Evolutionary conservation across 129 eudicot genomes (phyloP).

Genomic region (Artemisia argyi): DNA sequence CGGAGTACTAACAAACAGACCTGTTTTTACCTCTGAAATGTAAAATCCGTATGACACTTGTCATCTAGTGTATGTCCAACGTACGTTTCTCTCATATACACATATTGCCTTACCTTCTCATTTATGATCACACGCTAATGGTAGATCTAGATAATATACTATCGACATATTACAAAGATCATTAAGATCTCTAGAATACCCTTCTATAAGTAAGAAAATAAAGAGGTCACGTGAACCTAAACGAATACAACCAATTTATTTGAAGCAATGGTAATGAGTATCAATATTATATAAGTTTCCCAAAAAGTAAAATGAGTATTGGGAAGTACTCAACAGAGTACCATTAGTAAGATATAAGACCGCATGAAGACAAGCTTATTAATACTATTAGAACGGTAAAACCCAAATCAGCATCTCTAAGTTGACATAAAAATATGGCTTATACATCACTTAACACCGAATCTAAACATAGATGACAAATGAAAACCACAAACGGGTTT

Average conservation of each 20-base stretch:
- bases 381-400: background rate
- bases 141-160: no score
- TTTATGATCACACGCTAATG: no score
- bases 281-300: no score
- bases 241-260: background rate
- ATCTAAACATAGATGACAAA: slow-evolving; percentile 8
- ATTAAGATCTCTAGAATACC: background rate
- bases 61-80: no score
- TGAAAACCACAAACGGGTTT: background rate
- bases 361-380: background rate
- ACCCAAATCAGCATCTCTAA: slow-evolving; percentile 5
- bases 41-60: background rate
- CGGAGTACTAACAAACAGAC: background rate
- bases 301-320: no score
- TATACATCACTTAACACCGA: background rate
- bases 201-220: background rate
- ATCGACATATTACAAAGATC: background rate
- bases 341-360: background rate
- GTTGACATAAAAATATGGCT: background rate
- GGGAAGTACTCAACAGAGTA: no score
- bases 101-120: no score
- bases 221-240: background rate
- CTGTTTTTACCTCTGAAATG: background rate
- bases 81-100: no score
- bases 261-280: no score